phyloP scores from a whole-genome alignment of 805 yeast species.

The Lipomyces chichibuensis region DNA sequence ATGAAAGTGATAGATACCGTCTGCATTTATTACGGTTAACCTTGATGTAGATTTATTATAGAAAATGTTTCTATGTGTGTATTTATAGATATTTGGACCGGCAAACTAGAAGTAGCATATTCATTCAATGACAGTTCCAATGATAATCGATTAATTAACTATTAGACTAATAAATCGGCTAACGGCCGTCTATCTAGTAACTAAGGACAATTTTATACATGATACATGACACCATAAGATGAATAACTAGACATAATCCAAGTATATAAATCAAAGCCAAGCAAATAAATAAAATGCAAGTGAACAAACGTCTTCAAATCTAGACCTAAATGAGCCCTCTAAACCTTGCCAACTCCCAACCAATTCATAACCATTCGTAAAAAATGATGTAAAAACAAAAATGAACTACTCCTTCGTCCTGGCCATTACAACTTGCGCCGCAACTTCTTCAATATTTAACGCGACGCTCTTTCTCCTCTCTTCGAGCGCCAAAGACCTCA shows the following conservation, averaged over 20 bases:
- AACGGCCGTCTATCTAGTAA: neutral
- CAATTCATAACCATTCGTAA: neutral
- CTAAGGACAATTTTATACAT: neutral
- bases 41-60: neutral
- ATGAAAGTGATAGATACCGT: neutral
- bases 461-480: constrained; percentile 12
- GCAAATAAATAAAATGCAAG: neutral
- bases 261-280: neutral
- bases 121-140: neutral
- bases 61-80: neutral
- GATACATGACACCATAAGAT: neutral
- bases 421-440: constrained; percentile 15
- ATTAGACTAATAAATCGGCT: neutral
- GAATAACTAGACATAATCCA: neutral
- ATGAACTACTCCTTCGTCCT: neutral
- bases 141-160: neutral
- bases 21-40: neutral
- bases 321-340: neutral
- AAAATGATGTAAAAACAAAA: neutral
- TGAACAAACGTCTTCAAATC: neutral
- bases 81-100: neutral
- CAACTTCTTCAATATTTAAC: constrained; percentile 18
- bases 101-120: neutral
- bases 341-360: neutral
- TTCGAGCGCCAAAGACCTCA: neutral